Evolutionary conservation across 2,329 filamentous ascomycete species (phyloP).

Genomic region (Amauroascus niger): DNA sequence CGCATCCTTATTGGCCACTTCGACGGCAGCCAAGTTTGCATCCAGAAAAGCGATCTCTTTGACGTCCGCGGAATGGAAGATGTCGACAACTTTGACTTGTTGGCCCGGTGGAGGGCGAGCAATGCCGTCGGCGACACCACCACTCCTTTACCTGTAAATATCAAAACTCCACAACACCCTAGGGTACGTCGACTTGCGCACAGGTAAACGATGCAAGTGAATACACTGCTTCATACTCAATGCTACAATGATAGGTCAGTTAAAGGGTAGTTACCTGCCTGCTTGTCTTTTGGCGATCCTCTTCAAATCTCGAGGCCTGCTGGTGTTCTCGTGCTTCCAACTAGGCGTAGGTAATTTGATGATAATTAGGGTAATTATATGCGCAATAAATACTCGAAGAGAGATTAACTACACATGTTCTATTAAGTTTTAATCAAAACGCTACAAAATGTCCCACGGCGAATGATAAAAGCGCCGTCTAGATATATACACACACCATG

Average conservation of each 20-base stretch:
- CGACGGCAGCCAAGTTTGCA: not conserved
- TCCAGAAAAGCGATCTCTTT: not conserved
- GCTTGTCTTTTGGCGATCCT: too few species aligned
- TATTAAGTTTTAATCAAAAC: not conserved
- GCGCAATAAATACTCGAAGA: too few species aligned
- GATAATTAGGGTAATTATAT: too few species aligned
- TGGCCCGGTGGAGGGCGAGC: not conserved
- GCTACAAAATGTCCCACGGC: not conserved
- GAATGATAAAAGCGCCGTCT: not conserved
- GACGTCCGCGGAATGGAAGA: not conserved
- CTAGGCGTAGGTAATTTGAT: too few species aligned
- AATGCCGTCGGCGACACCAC: not conserved
- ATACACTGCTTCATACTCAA: too few species aligned
- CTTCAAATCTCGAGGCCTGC: too few species aligned
- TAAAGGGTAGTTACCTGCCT: too few species aligned
- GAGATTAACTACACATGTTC: too few species aligned
- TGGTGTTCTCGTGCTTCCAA: too few species aligned
- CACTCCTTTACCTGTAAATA: not conserved
- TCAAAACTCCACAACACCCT: not conserved
- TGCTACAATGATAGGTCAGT: too few species aligned
- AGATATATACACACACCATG: not conserved
- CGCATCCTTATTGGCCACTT: not conserved
- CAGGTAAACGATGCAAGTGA: not conserved
- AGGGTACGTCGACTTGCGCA: not conserved
- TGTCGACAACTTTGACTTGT: not conserved